These are phyloP conservation scores for Nakataea oryzae DNA, from an alignment of 2,329 filamentous ascomycete species.

Conservation along the genomic window DNA sequence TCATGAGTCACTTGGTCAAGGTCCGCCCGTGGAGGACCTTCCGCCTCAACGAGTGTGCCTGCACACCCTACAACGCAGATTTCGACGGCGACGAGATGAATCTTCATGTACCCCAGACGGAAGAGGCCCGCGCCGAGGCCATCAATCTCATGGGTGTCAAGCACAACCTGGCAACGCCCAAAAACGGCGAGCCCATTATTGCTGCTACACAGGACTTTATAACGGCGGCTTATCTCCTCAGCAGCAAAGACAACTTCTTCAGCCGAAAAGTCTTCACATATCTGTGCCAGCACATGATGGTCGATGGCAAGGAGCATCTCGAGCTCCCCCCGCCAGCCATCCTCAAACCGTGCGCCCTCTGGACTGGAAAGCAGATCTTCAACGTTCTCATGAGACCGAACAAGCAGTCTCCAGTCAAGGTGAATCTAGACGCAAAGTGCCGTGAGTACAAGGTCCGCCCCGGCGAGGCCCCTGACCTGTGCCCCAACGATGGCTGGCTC, in stretches of 20 bases:
- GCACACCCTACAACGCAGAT: constrained; percentile 96
- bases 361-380: constrained; percentile 94
- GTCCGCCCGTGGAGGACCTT: constrained; percentile 93
- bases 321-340: constrained; percentile 83
- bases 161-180: constrained; percentile 88
- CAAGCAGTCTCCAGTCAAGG: constrained; percentile 65
- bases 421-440: constrained; percentile 91
- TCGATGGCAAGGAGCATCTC: constrained; percentile 60
- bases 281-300: constrained; percentile 86
- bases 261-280: constrained; percentile 82
- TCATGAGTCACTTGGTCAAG: constrained; percentile 90
- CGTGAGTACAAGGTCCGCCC: constrained; percentile 62
- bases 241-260: constrained; percentile 87
- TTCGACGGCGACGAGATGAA: constrained; percentile 99
- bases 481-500: constrained; percentile 80
- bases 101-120: constrained; percentile 91
- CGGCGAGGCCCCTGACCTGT: constrained; percentile 56
- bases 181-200: constrained; percentile 97
- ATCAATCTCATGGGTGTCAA: constrained; percentile 97
- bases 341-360: constrained; percentile 73
- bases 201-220: constrained; percentile 99
- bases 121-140: constrained; percentile 90
- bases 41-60: constrained; percentile 94
- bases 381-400: constrained; percentile 78
- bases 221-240: constrained; percentile 83